Conservation (phyloP, 306 rosid genomes). For the Vigna radiata region DNA sequence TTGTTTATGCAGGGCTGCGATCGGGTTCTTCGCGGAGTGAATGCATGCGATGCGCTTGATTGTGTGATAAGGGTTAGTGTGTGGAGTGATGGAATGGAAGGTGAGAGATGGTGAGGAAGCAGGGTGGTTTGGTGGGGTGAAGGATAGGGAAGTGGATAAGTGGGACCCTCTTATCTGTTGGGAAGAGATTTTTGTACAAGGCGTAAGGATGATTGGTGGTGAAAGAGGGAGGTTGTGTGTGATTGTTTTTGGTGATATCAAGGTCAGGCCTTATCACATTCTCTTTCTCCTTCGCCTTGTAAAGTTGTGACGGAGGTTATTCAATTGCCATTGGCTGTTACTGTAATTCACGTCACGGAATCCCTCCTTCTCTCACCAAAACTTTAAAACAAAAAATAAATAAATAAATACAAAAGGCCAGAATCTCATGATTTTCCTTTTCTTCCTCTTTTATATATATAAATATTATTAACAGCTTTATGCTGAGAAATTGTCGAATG, state of each 20-base stretch:
- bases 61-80: neutral
- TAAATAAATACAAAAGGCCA: too few species aligned
- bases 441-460: too few species aligned
- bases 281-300: neutral
- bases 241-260: neutral
- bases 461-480: too few species aligned
- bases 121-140: slow-evolving; percentile 29
- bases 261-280: slow-evolving; percentile 49
- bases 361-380: neutral
- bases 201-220: slow-evolving; percentile 47
- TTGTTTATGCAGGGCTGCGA: neutral
- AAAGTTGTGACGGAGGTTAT: slow-evolving; percentile 2
- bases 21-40: neutral
- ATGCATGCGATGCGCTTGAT: neutral
- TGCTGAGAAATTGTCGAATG: too few species aligned
- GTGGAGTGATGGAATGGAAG: neutral
- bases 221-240: slow-evolving; percentile 29
- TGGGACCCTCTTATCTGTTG: slow-evolving; percentile 66
- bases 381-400: neutral
- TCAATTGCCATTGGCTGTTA: neutral
- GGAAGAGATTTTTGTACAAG: slow-evolving; percentile 58
- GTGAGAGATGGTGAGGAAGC: slow-evolving; percentile 4
- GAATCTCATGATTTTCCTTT: neutral
- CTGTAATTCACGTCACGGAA: slow-evolving; percentile 29
- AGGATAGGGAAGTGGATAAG: slow-evolving; percentile 32